These are phyloP conservation scores for Lactifluus echinatus DNA, from an alignment of 768 basidiomycete species.

Conservation along the genomic window DNA sequence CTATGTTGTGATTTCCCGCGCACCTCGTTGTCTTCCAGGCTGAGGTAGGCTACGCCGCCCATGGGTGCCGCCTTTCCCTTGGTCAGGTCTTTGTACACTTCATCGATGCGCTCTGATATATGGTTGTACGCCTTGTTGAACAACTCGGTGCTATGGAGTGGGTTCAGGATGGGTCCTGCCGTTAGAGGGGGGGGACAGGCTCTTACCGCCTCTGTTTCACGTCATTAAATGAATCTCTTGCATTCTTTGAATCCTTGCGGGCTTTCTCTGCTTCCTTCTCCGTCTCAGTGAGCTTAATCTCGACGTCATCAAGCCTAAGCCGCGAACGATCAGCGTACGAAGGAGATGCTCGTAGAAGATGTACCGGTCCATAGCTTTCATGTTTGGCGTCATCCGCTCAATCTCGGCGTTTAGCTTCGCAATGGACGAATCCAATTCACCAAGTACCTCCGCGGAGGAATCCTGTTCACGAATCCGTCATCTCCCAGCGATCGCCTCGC, in stretches of 20 bases:
- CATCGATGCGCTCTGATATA: slow-evolving; percentile 89
- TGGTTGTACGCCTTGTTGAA: slow-evolving; percentile 97
- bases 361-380: slow-evolving; percentile 90
- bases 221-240: slow-evolving; percentile 88
- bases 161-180: not conserved
- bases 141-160: slow-evolving; percentile 49
- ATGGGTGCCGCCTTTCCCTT: slow-evolving; percentile 90
- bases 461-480: slow-evolving; percentile 32
- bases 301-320: slow-evolving; percentile 74
- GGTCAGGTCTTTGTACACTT: slow-evolving; percentile 95
- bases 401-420: slow-evolving; percentile 69
- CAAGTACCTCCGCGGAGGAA: slow-evolving; percentile 52
- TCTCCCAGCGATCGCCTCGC: not conserved
- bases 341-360: slow-evolving; percentile 21
- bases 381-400: slow-evolving; percentile 89
- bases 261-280: slow-evolving; percentile 91
- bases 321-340: not conserved
- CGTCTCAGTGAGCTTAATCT: slow-evolving; percentile 76
- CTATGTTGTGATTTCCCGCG: slow-evolving; percentile 17
- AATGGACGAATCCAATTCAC: slow-evolving; percentile 67
- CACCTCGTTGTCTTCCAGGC: slow-evolving; percentile 92
- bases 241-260: slow-evolving; percentile 77
- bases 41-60: slow-evolving; percentile 95
- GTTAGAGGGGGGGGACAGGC: not conserved
- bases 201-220: slow-evolving; percentile 71